Percentiles rank a stretch among this genome's conserved stretches.
Conservation (phyloP, 169 alveolate species). For the Plasmodium fragile region DNA sequence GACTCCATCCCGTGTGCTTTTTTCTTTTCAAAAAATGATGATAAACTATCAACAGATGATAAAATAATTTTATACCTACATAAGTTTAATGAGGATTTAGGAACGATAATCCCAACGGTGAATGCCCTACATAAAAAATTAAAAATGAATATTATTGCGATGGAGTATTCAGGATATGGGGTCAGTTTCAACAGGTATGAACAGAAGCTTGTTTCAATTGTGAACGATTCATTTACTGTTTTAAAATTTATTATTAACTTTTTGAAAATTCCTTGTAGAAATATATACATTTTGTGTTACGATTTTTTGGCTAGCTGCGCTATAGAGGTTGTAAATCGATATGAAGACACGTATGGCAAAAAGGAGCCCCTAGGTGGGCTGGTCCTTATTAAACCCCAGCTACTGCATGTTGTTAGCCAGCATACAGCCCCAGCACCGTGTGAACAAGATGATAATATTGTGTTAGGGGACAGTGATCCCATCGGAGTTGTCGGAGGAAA, state of each 20-base stretch:
- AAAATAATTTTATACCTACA: slow-evolving; percentile 65
- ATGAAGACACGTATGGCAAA: slow-evolving; percentile 34
- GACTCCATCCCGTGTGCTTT: slow-evolving; percentile 75
- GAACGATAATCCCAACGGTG: slow-evolving; percentile 66
- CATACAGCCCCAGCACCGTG: neutral
- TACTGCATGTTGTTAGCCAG: slow-evolving; percentile 23
- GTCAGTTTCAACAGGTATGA: slow-evolving; percentile 55
- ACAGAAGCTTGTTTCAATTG: slow-evolving; percentile 58
- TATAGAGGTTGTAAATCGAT: slow-evolving; percentile 64
- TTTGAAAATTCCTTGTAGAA: slow-evolving; percentile 49
- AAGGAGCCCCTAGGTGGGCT: slow-evolving; percentile 38
- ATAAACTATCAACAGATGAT: neutral
- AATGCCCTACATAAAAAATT: slow-evolving; percentile 53
- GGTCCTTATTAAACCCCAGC: slow-evolving; percentile 49
- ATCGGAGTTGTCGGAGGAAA: neutral
- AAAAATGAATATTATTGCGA: slow-evolving; percentile 61
- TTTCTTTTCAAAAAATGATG: slow-evolving; percentile 18
- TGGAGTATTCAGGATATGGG: slow-evolving; percentile 76
- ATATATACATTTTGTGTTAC: slow-evolving; percentile 48
- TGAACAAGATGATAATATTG: slow-evolving; percentile 4
- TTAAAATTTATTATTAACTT: slow-evolving; percentile 55
- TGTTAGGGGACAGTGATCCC: neutral
- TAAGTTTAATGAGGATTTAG: slow-evolving; percentile 67
- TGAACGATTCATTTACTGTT: slow-evolving; percentile 62
- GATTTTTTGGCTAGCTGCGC: slow-evolving; percentile 72